Evolutionary conservation across 2,329 filamentous ascomycete genomes (phyloP), one percentile per base, ranked within the genome.

Genomic region (Diplodia intermedia): DNA sequence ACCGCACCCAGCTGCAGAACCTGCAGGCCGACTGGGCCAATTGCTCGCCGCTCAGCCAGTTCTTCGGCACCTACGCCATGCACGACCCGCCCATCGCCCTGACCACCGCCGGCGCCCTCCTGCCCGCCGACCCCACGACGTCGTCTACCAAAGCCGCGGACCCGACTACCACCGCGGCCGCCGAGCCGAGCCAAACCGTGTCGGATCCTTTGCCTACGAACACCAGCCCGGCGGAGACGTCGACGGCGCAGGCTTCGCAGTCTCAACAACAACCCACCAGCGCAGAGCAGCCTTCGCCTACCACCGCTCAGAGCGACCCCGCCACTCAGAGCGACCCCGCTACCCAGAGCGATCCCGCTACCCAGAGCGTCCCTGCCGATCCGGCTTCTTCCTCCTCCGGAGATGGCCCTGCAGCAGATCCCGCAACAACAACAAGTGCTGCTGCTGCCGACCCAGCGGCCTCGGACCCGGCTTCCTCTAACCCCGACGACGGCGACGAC

Each of bases 1-100:
- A 47, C 43, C 38, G 23, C 36, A 40, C 57, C 23, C 57, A 61
- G 57, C 23, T 61, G 23, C 38, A 47, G 38, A n/a, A 47, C 57
- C 38, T 61, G 23, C 38, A 61, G 57, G 23, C 57, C 11, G 38
- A 23, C 6, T 61, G 57, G 57, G 12, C 2, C 11, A 49, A 2
- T 40, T 61, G 57, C 23, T 15, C 11, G 12, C 57, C 57, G 38
- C 20, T 61, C 9, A 31, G 33, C 38, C 31, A 47, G 38, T 43
- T 47, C 15, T 47, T 47, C 15, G 57, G 57, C 12, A 47, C 57
- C 4, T 57, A 40, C 33, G n/a, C 33, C 54, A 57, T 57, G 54
- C 38, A 47, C 43, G 57, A 61, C 6, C 57, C 57, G 20, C 57
- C 57, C 3, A 61, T 61, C 7, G 20, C 38, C 5, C 7, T 61